Conservation (phyloP, 768 basidiomycete genomes). For the Lyophyllum decastes region DNA sequence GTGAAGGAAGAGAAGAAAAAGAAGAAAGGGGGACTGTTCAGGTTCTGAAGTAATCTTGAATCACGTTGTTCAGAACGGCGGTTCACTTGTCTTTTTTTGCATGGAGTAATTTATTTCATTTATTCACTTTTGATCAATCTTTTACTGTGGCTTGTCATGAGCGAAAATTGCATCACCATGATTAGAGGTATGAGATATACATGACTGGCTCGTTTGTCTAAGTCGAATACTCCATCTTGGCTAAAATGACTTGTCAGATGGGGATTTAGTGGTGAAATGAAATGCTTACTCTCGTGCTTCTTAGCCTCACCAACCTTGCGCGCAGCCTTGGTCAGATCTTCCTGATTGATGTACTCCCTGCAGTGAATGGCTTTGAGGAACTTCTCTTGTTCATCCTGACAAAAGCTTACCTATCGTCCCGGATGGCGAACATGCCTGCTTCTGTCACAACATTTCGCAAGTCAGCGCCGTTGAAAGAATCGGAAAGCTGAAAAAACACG, state of each 20-base stretch:
- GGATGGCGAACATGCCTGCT: slow-evolving; percentile 97
- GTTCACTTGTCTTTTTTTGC: slow-evolving; percentile 5
- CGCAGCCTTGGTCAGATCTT: slow-evolving; percentile 95
- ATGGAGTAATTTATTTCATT: slow-evolving; percentile 15
- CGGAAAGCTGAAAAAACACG: slow-evolving; percentile 59
- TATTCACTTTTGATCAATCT: slow-evolving; percentile 18
- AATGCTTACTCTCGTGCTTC: slow-evolving; percentile 91
- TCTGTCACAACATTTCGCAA: slow-evolving; percentile 93
- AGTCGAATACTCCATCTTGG: slow-evolving; percentile 56
- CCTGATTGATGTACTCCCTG: slow-evolving; percentile 90
- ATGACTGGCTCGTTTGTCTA: slow-evolving; percentile 24
- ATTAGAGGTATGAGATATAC: slow-evolving; percentile 17
- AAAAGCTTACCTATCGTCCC: slow-evolving; percentile 80
- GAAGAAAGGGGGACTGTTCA: slow-evolving; percentile 75
- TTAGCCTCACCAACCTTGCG: slow-evolving; percentile 95
- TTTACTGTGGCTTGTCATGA: background rate
- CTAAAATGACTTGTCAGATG: slow-evolving; percentile 25
- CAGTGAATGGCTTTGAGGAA: background rate
- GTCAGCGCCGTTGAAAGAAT: slow-evolving; percentile 96
- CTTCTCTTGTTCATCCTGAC: background rate
- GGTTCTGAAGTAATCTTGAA: slow-evolving; percentile 43
- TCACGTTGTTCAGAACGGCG: background rate
- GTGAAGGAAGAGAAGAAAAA: slow-evolving; percentile 66
- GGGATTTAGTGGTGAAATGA: background rate
- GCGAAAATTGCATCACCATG: background rate